These are phyloP conservation scores for Starmerella riodocensis DNA, from an alignment of 805 yeast genomes.

Conservation along the genomic window DNA sequence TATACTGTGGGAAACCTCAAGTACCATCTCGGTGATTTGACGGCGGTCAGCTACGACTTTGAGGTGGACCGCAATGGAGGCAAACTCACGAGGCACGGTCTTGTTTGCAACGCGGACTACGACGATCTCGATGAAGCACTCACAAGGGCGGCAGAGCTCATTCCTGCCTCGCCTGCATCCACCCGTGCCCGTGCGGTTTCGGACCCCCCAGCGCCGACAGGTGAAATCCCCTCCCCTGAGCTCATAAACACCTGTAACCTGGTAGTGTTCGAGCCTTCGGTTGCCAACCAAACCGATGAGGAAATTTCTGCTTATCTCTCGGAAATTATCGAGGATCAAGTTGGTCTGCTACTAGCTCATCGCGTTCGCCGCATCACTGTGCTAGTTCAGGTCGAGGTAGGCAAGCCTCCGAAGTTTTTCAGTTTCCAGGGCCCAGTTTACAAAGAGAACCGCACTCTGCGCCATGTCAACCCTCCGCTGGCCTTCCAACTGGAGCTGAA, in stretches of 20 bases:
- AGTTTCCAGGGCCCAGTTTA: conserved; percentile 86
- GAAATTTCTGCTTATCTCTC: conserved; percentile 50
- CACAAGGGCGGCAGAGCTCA: conserved; percentile 55
- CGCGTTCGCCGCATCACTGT: conserved; percentile 87
- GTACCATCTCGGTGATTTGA: conserved; percentile 38
- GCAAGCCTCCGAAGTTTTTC: conserved; percentile 86
- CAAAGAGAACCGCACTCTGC: conserved; percentile 77
- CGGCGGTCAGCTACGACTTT: conserved; percentile 67
- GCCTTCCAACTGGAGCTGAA: conserved; percentile 95
- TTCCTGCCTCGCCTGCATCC: conserved; percentile 37
- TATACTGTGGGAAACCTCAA: conserved; percentile 70
- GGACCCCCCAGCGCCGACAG: conserved; percentile 22
- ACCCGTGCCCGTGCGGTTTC: conserved; percentile 32
- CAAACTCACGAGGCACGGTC: conserved; percentile 39
- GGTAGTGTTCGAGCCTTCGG: conserved; percentile 34
- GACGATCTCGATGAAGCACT: conserved; percentile 84
- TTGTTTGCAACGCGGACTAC: conserved; percentile 36
- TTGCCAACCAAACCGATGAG: conserved; percentile 49
- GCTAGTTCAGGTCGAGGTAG: conserved; percentile 69
- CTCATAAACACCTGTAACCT: conserved; percentile 75
- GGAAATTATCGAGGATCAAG: conserved; percentile 52
- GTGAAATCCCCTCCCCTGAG: conserved; percentile 16
- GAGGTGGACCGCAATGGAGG: conserved; percentile 21
- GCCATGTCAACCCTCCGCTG: conserved; percentile 96
- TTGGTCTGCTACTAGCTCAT: conserved; percentile 54